Evolutionary conservation across 2,329 filamentous ascomycete genomes (phyloP).

Genomic region (Phoma herbarum): DNA sequence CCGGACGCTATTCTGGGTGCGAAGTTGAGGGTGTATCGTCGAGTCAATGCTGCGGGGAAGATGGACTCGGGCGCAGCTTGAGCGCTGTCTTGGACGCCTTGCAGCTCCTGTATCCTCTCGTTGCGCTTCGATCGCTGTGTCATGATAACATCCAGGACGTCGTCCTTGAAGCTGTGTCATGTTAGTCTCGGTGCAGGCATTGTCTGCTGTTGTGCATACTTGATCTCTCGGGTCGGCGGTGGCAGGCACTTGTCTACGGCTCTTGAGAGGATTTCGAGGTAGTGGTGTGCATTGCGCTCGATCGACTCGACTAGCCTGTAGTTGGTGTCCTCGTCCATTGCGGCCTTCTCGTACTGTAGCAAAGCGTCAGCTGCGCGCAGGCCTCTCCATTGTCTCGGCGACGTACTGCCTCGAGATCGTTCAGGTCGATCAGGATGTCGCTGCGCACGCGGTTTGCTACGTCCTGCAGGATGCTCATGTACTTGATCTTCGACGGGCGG

Average conservation of each 20-base stretch:
- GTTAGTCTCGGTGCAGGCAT: constrained; percentile 32
- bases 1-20: constrained; percentile 82
- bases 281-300: constrained; percentile 91
- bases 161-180: constrained; percentile 84
- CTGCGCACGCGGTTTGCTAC: constrained; percentile 80
- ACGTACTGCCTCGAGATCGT: constrained; percentile 80
- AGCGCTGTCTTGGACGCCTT: constrained; percentile 57
- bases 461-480: constrained; percentile 85
- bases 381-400: too few relatives aligned
- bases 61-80: constrained; percentile 75
- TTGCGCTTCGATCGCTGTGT: constrained; percentile 88
- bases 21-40: constrained; percentile 95
- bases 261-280: constrained; percentile 88
- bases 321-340: constrained; percentile 65
- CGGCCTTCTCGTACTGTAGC: constrained; percentile 75
- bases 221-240: constrained; percentile 77
- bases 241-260: constrained; percentile 91
- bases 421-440: constrained; percentile 86
- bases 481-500: constrained; percentile 75
- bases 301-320: constrained; percentile 82
- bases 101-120: constrained; percentile 68
- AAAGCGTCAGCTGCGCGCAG: constrained; percentile 24
- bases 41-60: constrained; percentile 90
- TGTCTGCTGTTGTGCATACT: constrained; percentile 58
- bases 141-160: constrained; percentile 96